Evolutionary conservation across 23 red algal species (phyloP).

Genomic region (Gracilariopsis chorda): DNA sequence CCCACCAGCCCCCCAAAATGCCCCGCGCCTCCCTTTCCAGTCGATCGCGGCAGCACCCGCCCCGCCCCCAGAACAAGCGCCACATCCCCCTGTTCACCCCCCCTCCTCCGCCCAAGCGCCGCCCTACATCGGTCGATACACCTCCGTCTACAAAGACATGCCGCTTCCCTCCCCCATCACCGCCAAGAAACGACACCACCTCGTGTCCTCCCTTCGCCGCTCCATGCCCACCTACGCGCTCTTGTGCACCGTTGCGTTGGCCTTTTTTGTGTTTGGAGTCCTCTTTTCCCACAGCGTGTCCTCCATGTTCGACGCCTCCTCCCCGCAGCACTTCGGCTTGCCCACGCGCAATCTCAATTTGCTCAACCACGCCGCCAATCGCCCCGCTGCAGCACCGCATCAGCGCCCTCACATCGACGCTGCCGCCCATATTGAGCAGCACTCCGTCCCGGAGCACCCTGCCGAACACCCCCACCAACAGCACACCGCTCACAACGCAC

Average conservation of each 20-base stretch:
- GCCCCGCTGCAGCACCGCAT: background rate
- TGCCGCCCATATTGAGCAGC: background rate
- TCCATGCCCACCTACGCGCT: background rate
- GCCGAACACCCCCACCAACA: background rate
- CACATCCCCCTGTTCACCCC: background rate
- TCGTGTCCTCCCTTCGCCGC: background rate
- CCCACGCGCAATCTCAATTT: background rate
- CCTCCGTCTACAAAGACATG: background rate
- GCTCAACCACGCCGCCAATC: background rate
- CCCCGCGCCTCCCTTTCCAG: constrained; percentile 16
- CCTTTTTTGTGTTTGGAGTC: constrained; percentile 19
- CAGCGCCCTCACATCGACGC: background rate
- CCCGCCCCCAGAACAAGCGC: background rate
- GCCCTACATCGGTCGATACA: background rate
- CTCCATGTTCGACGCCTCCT: background rate
- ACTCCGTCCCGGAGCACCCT: background rate
- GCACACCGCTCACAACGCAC: background rate
- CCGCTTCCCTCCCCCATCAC: background rate
- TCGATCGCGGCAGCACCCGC: constrained; percentile 18
- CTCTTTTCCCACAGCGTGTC: background rate
- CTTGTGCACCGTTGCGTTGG: background rate
- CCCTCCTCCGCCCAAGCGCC: background rate
- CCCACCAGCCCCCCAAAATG: background rate
- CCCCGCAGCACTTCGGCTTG: constrained; percentile 11
- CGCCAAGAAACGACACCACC: background rate